phyloP scores from a whole-genome alignment of 495 filamentous ascomycete genomes.

The Daldinia loculata region DNA sequence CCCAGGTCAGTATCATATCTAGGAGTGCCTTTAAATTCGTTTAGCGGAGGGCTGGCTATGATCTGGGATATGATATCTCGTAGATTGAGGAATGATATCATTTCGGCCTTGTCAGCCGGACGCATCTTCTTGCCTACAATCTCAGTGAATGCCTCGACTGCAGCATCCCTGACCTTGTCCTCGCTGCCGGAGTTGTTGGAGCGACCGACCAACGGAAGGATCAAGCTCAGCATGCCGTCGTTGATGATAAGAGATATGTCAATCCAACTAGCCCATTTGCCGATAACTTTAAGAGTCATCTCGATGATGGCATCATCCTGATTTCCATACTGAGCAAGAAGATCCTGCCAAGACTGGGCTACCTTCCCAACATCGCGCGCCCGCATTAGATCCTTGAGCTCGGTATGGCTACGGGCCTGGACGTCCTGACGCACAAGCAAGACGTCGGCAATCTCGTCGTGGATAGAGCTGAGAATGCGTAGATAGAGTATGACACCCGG shows the following conservation, averaged over 20 bases:
- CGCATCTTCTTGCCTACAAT: constrained; percentile 99
- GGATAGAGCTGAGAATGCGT: constrained; percentile 83
- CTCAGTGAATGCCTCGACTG: constrained; percentile 92
- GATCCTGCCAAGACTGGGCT: constrained; percentile 87
- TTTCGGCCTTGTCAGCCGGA: constrained; percentile 85
- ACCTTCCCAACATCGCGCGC: constrained; percentile 86
- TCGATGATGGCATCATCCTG: constrained; percentile 79
- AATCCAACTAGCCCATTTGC: constrained; percentile 97
- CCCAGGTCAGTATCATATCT: constrained; percentile 94
- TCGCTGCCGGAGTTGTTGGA: constrained; percentile 59
- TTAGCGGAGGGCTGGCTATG: constrained; percentile 78
- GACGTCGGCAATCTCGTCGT: constrained; percentile 96
- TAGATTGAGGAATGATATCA: constrained; percentile 90
- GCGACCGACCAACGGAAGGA: constrained; percentile 80
- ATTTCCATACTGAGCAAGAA: constrained; percentile 80
- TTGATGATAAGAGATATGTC: constrained; percentile 94
- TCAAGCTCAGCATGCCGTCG: constrained; percentile 78
- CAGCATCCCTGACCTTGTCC: constrained; percentile 82
- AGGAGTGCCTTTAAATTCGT: constrained; percentile 77
- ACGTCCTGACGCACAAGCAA: constrained; percentile 76
- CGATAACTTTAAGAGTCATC: constrained; percentile 85
- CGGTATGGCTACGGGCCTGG: constrained; percentile 79
- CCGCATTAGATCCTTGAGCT: constrained; percentile 89
- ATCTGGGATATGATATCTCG: constrained; percentile 82
- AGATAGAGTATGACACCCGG: constrained; percentile 86